These are phyloP conservation scores for Oryza officinalis DNA, from an alignment of 176 grass and related monocot genomes.

Conservation along the genomic window DNA sequence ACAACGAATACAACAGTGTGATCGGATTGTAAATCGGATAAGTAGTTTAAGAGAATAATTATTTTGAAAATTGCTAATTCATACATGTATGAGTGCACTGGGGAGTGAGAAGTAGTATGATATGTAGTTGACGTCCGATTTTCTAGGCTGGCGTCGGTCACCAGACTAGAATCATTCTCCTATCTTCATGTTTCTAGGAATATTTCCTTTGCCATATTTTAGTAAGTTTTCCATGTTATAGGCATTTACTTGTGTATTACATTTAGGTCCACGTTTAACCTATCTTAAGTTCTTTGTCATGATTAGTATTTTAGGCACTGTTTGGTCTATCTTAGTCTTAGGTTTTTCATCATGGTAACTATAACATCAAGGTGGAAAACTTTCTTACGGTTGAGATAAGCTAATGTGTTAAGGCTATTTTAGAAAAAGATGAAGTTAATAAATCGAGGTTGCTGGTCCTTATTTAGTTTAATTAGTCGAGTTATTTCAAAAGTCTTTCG, in stretches of 20 bases:
- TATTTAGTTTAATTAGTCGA: background rate
- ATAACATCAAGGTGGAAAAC: background rate
- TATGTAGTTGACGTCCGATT: too few species aligned
- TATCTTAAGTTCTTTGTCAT: conserved; percentile 1
- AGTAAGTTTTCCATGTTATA: background rate
- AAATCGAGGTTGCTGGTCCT: background rate
- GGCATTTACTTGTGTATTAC: background rate
- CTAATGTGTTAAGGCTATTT: background rate
- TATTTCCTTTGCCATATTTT: background rate
- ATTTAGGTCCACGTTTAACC: conserved; percentile 17
- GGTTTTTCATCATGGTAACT: background rate
- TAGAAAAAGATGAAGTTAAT: background rate
- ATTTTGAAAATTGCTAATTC: too few species aligned
- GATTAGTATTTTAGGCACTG: conserved; percentile 3
- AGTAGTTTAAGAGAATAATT: too few species aligned
- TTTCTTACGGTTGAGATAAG: background rate
- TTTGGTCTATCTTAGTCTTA: background rate
- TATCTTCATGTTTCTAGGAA: conserved; percentile 3
- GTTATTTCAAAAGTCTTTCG: background rate
- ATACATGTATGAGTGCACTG: too few species aligned
- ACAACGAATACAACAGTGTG: too few species aligned
- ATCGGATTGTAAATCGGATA: too few species aligned
- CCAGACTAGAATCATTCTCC: too few species aligned
- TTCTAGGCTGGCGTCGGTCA: too few species aligned
- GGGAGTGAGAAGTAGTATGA: too few species aligned